These are phyloP conservation scores for Rhynchospora tenuis DNA, from an alignment of 176 grass and related monocot genomes.

Conservation along the genomic window DNA sequence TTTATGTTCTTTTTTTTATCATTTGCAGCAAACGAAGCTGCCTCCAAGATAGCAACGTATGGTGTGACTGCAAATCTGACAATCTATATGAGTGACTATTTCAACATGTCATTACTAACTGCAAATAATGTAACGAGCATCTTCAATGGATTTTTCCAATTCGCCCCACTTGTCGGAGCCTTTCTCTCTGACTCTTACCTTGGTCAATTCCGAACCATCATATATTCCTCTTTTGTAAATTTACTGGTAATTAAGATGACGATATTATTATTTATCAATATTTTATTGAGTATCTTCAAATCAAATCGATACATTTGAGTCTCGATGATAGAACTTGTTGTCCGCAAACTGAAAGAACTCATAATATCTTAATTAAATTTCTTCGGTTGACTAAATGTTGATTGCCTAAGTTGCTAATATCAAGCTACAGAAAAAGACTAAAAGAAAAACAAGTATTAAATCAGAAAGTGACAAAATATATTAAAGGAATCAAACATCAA, in stretches of 20 bases:
- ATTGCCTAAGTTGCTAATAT: too few species aligned
- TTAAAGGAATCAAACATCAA: neutral
- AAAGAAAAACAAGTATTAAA: neutral
- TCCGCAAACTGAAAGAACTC: neutral
- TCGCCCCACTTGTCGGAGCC: neutral
- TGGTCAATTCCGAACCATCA: slow-evolving; percentile 13
- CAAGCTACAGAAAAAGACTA: neutral
- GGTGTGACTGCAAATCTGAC: neutral
- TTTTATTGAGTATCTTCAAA: neutral
- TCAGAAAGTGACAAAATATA: neutral
- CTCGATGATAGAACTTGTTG: neutral
- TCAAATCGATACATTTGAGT: neutral
- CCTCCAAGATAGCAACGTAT: slow-evolving; percentile 1
- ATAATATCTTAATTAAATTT: neutral
- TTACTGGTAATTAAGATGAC: slow-evolving; percentile 3
- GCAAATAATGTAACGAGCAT: slow-evolving; percentile 14
- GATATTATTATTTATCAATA: neutral
- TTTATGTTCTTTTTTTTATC: neutral
- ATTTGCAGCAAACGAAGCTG: slow-evolving; percentile 12
- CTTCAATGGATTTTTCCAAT: slow-evolving; percentile 13
- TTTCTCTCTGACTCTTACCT: slow-evolving; percentile 20
- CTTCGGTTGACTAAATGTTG: neutral
- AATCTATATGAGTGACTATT: neutral
- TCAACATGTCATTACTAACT: slow-evolving; percentile 6
- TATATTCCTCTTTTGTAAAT: slow-evolving; percentile 11